Evolutionary conservation across 2,329 filamentous ascomycete genomes (phyloP), one percentile per base, ranked within the genome.

Genomic region (Trichoderma atroviride): DNA sequence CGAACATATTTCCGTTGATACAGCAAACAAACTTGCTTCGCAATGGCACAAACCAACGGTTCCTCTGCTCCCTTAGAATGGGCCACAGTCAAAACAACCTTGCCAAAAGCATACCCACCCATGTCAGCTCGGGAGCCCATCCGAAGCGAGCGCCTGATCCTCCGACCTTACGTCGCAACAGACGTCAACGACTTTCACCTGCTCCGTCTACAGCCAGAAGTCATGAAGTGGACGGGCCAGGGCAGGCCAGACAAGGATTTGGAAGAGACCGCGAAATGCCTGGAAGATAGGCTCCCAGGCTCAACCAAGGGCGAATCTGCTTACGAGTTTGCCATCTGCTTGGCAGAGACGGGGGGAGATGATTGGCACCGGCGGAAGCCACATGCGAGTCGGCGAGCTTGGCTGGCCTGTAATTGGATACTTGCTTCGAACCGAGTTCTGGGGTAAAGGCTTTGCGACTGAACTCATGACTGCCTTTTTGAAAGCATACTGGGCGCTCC

Each of bases 341-440:
- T 82, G 60, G 75, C 77, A 19, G 81, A 78, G 29, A 84, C 82
- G 19, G 83, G 81, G 81, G n/a, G 83, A 86, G 71, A 75, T 89
- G 35, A 79, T 89, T 66, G 84, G 88, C 50, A 74, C 82, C 19
- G 83, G 86, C 40, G 84, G 86, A 33, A 80, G 79, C 69, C 80
- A 83, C 71, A 73, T 71, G 69, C 60, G 74, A 47, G 60, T 71
- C 35, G 78, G 79, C 70, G 73, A 77, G 64, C 75, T 82, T 22
- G 86, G 85, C 59, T 88, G 86, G 86, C 87, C 87, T 1, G 86
- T 85, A 74, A 67, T 89, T 31, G 88, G 88, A 27, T 90, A 90
- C 75, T 83, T 88, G 79, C 76, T 90, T 63, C 78, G 81, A 59
- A 81, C 79, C 68, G 83, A 85, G 72, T 74, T 78, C 66, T 90